phyloP scores from a whole-genome alignment of 2,329 filamentous ascomycete genomes.

The Knufia fluminis region DNA sequence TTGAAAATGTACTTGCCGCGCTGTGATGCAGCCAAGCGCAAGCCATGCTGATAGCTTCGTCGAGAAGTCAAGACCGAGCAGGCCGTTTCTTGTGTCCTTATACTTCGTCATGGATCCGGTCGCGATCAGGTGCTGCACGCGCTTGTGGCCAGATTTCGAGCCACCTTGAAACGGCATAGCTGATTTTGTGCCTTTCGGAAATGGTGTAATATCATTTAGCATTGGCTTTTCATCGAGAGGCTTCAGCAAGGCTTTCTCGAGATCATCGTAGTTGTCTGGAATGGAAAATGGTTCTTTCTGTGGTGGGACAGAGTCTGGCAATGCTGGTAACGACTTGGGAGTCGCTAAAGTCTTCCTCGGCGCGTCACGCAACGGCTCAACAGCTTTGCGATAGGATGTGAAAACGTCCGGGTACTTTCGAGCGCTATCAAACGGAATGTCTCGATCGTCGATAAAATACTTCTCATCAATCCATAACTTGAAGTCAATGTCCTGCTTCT shows the following conservation, averaged over 20 bases:
- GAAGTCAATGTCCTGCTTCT: constrained; percentile 48
- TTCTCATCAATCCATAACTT: constrained; percentile 65
- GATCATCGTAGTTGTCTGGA: constrained; percentile 44
- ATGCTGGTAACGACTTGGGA: constrained; percentile 49
- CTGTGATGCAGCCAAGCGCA: constrained; percentile 61
- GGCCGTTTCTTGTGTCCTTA: constrained; percentile 61
- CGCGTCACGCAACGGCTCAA: constrained; percentile 59
- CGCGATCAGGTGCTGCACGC: constrained; percentile 52
- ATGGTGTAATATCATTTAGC: constrained; percentile 41
- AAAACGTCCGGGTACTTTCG: constrained; percentile 63
- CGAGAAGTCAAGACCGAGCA: constrained; percentile 61
- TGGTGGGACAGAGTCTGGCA: constrained; percentile 47
- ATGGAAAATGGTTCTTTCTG: constrained; percentile 57
- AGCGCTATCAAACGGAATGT: constrained; percentile 50
- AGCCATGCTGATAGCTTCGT: constrained; percentile 69
- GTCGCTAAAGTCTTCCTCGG: constrained; percentile 50
- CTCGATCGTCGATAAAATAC: constrained; percentile 66
- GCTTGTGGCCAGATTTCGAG: constrained; percentile 49
- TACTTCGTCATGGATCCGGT: constrained; percentile 55
- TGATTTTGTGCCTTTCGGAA: constrained; percentile 46
- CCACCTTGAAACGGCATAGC: constrained; percentile 62
- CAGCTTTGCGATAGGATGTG: constrained; percentile 62
- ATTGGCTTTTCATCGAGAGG: constrained; percentile 46
- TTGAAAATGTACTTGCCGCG: constrained; percentile 61
- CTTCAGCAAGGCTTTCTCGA: constrained; percentile 47